phyloP scores from a whole-genome alignment of 805 yeast genomes.

The Yarrowia deformans region DNA sequence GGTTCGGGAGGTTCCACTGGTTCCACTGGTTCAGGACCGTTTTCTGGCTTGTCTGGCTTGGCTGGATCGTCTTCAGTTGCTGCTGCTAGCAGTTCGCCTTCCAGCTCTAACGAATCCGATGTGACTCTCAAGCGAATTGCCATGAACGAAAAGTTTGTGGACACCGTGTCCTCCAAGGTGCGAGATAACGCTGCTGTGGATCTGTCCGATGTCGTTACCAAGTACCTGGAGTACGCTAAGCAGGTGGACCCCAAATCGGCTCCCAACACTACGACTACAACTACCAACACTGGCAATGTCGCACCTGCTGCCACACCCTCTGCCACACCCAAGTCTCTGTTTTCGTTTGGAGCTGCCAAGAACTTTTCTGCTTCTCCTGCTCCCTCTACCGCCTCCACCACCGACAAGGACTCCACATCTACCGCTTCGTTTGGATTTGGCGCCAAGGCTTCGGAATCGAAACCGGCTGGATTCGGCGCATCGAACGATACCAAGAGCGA shows the following conservation, averaged over 20 bases:
- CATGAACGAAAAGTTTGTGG: constrained; percentile 65
- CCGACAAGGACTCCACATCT: not conserved
- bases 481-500: not conserved
- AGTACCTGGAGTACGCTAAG: constrained; percentile 63
- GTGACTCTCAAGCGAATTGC: constrained; percentile 54
- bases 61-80: not conserved
- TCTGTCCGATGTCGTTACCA: constrained; percentile 62
- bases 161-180: constrained; percentile 51
- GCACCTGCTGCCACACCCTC: not conserved
- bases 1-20: too few species aligned
- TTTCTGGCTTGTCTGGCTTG: not conserved
- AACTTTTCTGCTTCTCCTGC: constrained; percentile 1
- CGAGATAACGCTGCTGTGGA: constrained; percentile 54
- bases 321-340: constrained; percentile 18
- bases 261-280: not conserved
- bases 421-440: not conserved
- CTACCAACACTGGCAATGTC: not conserved
- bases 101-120: not conserved
- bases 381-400: not conserved
- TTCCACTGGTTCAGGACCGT: constrained; percentile 27
- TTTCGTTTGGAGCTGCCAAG: constrained; percentile 34
- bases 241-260: too few species aligned
- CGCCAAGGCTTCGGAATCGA: not conserved
- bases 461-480: not conserved
- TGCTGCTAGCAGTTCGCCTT: not conserved